A percentile compares a stretch with the other conserved stretches of the same genome.
These are phyloP conservation scores for Aspergillus incahuasiensis DNA, from an alignment of 495 filamentous ascomycete genomes.

Conservation along the genomic window DNA sequence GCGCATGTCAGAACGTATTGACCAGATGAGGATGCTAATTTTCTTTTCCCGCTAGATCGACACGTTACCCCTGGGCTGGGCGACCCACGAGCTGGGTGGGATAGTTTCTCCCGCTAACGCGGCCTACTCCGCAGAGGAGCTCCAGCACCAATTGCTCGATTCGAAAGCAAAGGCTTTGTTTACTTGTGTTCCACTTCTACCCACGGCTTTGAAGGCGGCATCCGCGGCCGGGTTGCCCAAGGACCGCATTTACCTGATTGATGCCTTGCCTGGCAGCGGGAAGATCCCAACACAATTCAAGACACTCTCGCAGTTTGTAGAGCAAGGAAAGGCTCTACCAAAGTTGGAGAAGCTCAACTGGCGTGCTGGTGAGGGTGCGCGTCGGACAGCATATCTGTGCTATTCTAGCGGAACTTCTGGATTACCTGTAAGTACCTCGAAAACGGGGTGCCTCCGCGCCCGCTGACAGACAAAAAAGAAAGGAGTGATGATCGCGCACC, in stretches of 20 bases:
- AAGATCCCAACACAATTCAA: constrained; percentile 61
- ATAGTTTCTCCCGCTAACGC: constrained; percentile 79
- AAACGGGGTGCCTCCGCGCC: not conserved
- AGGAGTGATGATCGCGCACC: constrained; percentile 90
- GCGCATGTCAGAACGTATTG: constrained; percentile 53
- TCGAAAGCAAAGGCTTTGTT: constrained; percentile 73
- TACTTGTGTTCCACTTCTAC: constrained; percentile 71
- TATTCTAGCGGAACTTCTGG: no score
- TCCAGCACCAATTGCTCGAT: constrained; percentile 73
- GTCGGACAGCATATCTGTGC: constrained; percentile 77
- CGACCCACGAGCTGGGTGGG: constrained; percentile 70
- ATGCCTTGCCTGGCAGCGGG: not conserved
- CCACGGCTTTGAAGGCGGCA: constrained; percentile 65
- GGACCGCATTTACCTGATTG: constrained; percentile 69
- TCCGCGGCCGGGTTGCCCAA: constrained; percentile 62
- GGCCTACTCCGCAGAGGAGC: constrained; percentile 68
- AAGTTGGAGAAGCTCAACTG: constrained; percentile 62
- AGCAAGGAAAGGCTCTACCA: constrained; percentile 57
- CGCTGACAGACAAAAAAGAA: constrained; percentile 49
- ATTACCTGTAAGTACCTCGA: constrained; percentile 57
- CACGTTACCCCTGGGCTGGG: constrained; percentile 69
- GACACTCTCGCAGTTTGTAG: constrained; percentile 65
- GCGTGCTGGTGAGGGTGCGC: constrained; percentile 68
- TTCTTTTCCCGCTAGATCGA: constrained; percentile 61
- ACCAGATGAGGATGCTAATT: not conserved